A percentile compares a stretch with the other conserved stretches of the same genome.
Evolutionary conservation across 305 asterid species (phyloP).

Genomic region (Fraxinus xanthoxyloides): DNA sequence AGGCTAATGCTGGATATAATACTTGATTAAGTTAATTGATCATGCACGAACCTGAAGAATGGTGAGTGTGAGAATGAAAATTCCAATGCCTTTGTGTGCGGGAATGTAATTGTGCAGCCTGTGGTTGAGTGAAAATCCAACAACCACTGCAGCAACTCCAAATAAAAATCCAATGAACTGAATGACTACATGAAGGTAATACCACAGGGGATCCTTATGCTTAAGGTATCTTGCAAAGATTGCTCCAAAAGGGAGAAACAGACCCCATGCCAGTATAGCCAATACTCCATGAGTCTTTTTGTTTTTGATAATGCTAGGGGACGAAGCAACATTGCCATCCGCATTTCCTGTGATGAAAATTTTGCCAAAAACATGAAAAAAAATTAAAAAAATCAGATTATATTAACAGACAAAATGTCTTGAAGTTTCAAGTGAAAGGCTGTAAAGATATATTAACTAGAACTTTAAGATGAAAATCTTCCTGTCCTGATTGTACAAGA

Average conservation of each 20-base stretch:
- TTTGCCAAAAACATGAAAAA: not conserved
- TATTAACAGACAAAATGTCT: not conserved
- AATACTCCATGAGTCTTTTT: constrained; percentile 73
- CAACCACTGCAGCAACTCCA: constrained; percentile 64
- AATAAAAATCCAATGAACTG: constrained; percentile 72
- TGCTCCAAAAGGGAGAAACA: constrained; percentile 78
- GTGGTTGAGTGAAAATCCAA: constrained; percentile 64
- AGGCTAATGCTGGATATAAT: not conserved
- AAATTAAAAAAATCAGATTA: not conserved
- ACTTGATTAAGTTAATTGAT: not conserved
- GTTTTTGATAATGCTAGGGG: constrained; percentile 41
- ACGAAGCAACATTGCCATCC: constrained; percentile 29
- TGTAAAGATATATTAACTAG: not conserved
- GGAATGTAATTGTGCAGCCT: constrained; percentile 57
- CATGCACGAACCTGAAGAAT: constrained; percentile 62
- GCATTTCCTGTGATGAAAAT: constrained; percentile 39
- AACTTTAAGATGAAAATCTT: not conserved
- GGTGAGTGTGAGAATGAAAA: constrained; percentile 61
- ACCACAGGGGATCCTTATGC: constrained; percentile 64
- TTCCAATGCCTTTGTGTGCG: constrained; percentile 80
- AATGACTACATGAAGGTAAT: constrained; percentile 64
- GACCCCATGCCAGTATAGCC: constrained; percentile 75
- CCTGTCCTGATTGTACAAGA: not conserved
- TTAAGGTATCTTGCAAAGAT: constrained; percentile 71
- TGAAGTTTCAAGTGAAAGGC: not conserved